phyloP scores from a whole-genome alignment of 768 basidiomycete genomes.

The Inosperma sp. region DNA sequence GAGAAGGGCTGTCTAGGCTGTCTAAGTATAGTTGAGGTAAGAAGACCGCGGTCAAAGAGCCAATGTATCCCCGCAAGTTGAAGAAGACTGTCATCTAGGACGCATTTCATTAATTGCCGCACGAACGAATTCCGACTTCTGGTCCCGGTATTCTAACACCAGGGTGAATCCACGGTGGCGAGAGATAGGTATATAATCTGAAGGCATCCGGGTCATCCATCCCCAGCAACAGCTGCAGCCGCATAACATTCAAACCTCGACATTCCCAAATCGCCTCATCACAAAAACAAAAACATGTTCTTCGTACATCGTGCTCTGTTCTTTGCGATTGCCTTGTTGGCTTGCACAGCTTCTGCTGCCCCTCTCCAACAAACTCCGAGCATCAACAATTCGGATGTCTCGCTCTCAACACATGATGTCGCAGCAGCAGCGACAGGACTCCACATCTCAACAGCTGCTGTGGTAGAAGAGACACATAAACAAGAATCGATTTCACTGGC shows the following conservation, averaged over 20 bases:
- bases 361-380: background rate
- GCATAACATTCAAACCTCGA: background rate
- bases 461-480: background rate
- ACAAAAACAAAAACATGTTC: conserved; percentile 4
- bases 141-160: conserved; percentile 5
- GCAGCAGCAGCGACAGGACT: background rate
- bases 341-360: background rate
- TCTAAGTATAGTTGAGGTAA: background rate
- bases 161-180: background rate
- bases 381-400: background rate
- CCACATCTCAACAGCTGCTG: background rate
- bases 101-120: conserved; percentile 8
- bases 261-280: too few species aligned
- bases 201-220: background rate
- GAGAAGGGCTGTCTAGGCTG: too few species aligned
- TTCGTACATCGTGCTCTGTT: conserved; percentile 1
- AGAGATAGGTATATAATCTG: conserved; percentile 5
- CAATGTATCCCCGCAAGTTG: conserved; percentile 3
- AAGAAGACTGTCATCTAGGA: conserved; percentile 3
- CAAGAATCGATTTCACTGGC: background rate
- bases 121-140: conserved; percentile 6
- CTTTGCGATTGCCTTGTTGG: background rate
- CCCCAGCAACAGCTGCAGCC: background rate
- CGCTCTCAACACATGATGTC: background rate
- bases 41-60: conserved; percentile 4